Conservation (phyloP, 139 green algal species). For the Mesostigma viride region DNA sequence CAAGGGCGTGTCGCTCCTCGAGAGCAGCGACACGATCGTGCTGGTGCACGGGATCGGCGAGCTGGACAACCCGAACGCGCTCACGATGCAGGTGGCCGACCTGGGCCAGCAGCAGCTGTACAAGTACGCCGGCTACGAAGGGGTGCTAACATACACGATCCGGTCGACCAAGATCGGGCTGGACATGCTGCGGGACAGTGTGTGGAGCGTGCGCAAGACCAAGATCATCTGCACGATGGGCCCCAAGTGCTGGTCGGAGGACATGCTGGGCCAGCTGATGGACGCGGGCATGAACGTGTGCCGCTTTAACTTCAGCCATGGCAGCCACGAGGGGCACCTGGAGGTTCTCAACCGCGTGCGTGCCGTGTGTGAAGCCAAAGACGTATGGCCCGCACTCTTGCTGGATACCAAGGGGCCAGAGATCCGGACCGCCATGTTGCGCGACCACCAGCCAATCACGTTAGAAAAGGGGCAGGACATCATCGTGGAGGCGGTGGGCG, state of each 20-base stretch:
- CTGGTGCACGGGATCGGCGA: too few species aligned
- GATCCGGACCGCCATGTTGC: slow-evolving; percentile 80
- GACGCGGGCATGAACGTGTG: slow-evolving; percentile 56
- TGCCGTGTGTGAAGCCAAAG: too few species aligned
- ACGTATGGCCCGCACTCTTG: slow-evolving; percentile 87
- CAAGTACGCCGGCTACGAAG: too few species aligned
- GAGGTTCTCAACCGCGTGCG: slow-evolving; percentile 81
- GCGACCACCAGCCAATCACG: slow-evolving; percentile 68
- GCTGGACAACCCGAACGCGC: too few species aligned
- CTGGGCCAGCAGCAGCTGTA: too few species aligned
- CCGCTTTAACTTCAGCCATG: slow-evolving; percentile 76
- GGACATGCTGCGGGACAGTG: too few species aligned
- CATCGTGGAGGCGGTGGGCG: slow-evolving; percentile 40
- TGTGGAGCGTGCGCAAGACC: slow-evolving; percentile 46
- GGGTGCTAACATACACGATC: too few species aligned
- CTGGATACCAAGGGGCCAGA: slow-evolving; percentile 94
- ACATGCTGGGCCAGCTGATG: slow-evolving; percentile 46
- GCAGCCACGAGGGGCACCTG: slow-evolving; percentile 67
- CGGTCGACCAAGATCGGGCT: too few species aligned
- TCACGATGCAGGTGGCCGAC: too few species aligned
- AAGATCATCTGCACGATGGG: slow-evolving; percentile 53
- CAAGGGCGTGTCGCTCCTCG: too few species aligned
- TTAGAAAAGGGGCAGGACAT: neutral
- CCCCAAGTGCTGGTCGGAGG: slow-evolving; percentile 44
- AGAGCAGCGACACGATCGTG: too few species aligned